phyloP scores from a whole-genome alignment of 2,329 filamentous ascomycete species.

The Monilinia laxa region DNA sequence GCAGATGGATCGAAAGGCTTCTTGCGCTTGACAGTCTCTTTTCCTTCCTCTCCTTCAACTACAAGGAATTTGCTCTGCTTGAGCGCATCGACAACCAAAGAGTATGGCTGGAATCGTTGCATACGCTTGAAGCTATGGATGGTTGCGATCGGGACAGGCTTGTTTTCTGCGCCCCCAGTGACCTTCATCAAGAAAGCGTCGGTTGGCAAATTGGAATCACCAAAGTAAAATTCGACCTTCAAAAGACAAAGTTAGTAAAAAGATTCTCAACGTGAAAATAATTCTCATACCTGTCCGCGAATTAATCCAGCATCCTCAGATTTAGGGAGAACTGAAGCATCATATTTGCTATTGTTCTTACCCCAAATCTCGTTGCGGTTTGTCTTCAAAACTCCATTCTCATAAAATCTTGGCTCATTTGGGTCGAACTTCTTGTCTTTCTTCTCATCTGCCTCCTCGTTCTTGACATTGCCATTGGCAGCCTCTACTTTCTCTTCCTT shows the following conservation, averaged over 20 bases:
- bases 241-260: slow-evolving; percentile 22
- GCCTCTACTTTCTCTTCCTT: slow-evolving; percentile 23
- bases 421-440: slow-evolving; percentile 21
- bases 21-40: slow-evolving; percentile 76
- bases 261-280: neutral
- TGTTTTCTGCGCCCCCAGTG: slow-evolving; percentile 77
- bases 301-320: slow-evolving; percentile 65
- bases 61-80: slow-evolving; percentile 73
- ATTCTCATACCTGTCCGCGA: slow-evolving; percentile 57
- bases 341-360: slow-evolving; percentile 52
- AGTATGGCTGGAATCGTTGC: slow-evolving; percentile 88
- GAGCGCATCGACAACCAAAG: slow-evolving; percentile 77
- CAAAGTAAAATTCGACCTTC: slow-evolving; percentile 95
- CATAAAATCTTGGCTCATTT: slow-evolving; percentile 24
- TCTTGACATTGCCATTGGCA: slow-evolving; percentile 21
- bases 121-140: slow-evolving; percentile 93
- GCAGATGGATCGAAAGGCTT: slow-evolving; percentile 59
- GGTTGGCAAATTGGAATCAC: slow-evolving; percentile 81
- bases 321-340: slow-evolving; percentile 54
- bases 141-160: slow-evolving; percentile 72
- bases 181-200: slow-evolving; percentile 84
- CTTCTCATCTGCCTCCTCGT: slow-evolving; percentile 22
- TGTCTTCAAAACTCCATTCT: slow-evolving; percentile 35
- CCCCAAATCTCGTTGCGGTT: slow-evolving; percentile 35
- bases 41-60: slow-evolving; percentile 69